A percentile compares a stretch with the other conserved stretches of the same genome.
These are phyloP conservation scores for Talaromyces islandicus DNA, from an alignment of 2,329 filamentous ascomycete species.

Conservation along the genomic window DNA sequence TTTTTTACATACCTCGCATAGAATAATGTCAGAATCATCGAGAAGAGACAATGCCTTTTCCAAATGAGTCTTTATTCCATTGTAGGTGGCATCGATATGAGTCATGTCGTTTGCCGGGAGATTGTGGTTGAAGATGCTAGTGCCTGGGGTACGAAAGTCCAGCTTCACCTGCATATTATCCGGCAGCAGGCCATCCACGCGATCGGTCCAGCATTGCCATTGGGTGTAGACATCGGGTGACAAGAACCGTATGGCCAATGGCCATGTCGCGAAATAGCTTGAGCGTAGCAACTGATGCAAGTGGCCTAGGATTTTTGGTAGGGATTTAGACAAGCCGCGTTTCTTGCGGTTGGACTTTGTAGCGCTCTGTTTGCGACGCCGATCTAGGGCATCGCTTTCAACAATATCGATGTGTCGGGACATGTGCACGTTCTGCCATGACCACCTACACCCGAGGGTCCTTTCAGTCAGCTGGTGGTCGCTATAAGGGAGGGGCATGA, in stretches of 20 bases:
- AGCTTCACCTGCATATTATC: conserved; percentile 49
- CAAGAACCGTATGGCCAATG: conserved; percentile 75
- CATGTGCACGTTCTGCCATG: conserved; percentile 77
- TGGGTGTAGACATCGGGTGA: conserved; percentile 59
- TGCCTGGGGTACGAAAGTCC: conserved; percentile 35
- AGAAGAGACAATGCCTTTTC: conserved; percentile 46
- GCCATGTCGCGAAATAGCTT: conserved; percentile 76
- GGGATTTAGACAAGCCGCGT: conserved; percentile 2
- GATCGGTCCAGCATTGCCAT: conserved; percentile 59
- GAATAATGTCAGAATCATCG: conserved; percentile 25
- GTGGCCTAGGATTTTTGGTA: conserved; percentile 54
- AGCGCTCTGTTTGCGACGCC: neutral
- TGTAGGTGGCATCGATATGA: conserved; percentile 50
- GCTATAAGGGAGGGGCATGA: neutral
- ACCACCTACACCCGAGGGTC: conserved; percentile 59
- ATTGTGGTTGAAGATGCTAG: conserved; percentile 10
- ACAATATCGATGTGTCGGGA: conserved; percentile 65
- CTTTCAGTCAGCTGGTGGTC: neutral
- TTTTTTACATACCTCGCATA: conserved; percentile 47
- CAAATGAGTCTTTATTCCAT: conserved; percentile 42
- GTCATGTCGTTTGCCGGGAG: conserved; percentile 15
- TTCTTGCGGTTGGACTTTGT: neutral
- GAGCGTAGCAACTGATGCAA: conserved; percentile 74
- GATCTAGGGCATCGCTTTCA: conserved; percentile 5
- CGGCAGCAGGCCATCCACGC: conserved; percentile 44